phyloP scores from a whole-genome alignment of 176 grass and related monocot species.

The Musa itinerans region DNA sequence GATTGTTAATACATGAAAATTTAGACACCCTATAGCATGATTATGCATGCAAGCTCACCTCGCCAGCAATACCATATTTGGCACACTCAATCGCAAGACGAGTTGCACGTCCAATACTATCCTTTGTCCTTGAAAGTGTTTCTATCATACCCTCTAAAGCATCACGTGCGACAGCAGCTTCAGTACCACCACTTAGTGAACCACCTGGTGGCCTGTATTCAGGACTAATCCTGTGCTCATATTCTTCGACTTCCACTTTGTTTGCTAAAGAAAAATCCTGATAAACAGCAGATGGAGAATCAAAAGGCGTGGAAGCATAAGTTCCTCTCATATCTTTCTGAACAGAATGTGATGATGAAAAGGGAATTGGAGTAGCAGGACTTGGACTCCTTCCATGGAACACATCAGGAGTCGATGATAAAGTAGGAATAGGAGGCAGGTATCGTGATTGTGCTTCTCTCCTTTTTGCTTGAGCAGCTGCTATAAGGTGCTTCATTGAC shows the following conservation, averaged over 20 bases:
- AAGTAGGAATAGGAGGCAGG: constrained; percentile 30
- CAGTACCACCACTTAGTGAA: constrained; percentile 51
- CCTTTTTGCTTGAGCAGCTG: constrained; percentile 57
- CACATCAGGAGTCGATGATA: constrained; percentile 31
- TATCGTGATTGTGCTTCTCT: constrained; percentile 43
- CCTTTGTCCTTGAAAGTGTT: constrained; percentile 92
- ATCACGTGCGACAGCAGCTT: constrained; percentile 75
- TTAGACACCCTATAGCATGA: not conserved
- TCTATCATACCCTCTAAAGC: constrained; percentile 94
- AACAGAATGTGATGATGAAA: constrained; percentile 50
- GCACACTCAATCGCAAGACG: constrained; percentile 89
- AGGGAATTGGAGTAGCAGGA: constrained; percentile 49
- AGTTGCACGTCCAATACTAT: constrained; percentile 96
- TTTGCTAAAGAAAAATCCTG: constrained; percentile 37
- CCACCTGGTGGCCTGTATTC: constrained; percentile 29
- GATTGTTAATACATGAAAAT: too few relatives aligned
- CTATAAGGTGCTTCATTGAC: constrained; percentile 97
- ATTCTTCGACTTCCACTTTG: constrained; percentile 38
- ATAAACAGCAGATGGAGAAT: constrained; percentile 25
- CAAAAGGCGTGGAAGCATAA: constrained; percentile 33
- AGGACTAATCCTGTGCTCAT: constrained; percentile 47
- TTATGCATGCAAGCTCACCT: constrained; percentile 33
- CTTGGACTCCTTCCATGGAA: constrained; percentile 60
- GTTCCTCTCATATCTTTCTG: constrained; percentile 31
- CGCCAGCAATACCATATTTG: constrained; percentile 81